A percentile compares a stretch with the other conserved stretches of the same genome.
These are phyloP conservation scores for Fusarium dimerum DNA, from an alignment of 2,329 filamentous ascomycete species.

Conservation along the genomic window DNA sequence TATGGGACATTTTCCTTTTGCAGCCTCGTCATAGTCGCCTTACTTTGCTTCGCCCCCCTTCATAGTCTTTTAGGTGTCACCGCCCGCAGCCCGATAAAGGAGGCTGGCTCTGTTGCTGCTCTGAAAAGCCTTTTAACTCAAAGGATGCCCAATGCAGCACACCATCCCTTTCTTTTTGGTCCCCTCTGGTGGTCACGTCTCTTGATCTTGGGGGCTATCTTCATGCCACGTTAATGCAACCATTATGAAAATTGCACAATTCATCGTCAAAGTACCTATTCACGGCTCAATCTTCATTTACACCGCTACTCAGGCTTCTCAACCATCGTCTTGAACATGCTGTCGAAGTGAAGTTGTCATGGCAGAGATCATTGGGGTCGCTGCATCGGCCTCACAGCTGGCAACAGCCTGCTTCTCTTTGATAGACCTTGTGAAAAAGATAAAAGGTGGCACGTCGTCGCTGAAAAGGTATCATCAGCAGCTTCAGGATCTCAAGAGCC, in stretches of 20 bases:
- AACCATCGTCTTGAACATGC: neutral
- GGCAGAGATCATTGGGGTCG: slow-evolving; percentile 26
- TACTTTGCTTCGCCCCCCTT: slow-evolving; percentile 9
- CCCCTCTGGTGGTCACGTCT: slow-evolving; percentile 1
- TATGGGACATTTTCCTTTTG: fast-evolving
- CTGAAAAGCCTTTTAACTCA: neutral
- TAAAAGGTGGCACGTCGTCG: slow-evolving; percentile 21
- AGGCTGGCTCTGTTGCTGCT: slow-evolving; percentile 23
- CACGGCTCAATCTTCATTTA: neutral
- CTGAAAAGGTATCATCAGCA: slow-evolving; percentile 20
- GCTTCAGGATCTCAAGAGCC: slow-evolving; percentile 18
- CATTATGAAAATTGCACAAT: slow-evolving; percentile 9
- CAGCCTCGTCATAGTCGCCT: slow-evolving; percentile 6
- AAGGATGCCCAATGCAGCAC: slow-evolving; percentile 2
- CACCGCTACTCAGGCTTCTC: slow-evolving; percentile 12
- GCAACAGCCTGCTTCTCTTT: slow-evolving; percentile 12
- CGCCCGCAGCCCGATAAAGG: slow-evolving; percentile 6
- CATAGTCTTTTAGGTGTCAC: neutral
- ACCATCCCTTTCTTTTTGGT: neutral
- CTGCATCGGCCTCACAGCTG: slow-evolving; percentile 21
- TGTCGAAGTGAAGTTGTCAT: slow-evolving; percentile 12
- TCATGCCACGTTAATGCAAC: slow-evolving; percentile 18
- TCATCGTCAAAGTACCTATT: slow-evolving; percentile 1
- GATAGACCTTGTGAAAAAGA: slow-evolving; percentile 20
- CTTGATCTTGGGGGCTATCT: neutral